Evolutionary conservation across 2,329 filamentous ascomycete species (phyloP).

Genomic region (Claviceps sp.): DNA sequence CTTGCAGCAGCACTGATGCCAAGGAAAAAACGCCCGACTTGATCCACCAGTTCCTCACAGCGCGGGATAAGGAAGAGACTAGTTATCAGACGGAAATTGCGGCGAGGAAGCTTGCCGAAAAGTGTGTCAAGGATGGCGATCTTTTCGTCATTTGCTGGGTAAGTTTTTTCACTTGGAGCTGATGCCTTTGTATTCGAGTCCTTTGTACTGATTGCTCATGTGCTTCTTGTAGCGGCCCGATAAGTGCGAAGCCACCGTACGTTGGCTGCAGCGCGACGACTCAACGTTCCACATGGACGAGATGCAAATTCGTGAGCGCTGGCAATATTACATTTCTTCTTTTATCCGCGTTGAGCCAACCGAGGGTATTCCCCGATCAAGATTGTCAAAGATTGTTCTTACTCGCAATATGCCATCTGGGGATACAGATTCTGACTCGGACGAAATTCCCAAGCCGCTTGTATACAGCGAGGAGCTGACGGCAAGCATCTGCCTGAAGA

Average conservation of each 20-base stretch:
- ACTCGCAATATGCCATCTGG: constrained; percentile 54
- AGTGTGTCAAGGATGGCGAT: constrained; percentile 83
- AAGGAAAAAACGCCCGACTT: constrained; percentile 94
- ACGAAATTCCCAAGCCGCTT: constrained; percentile 45
- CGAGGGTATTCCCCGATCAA: constrained; percentile 55
- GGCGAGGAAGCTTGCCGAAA: constrained; percentile 83
- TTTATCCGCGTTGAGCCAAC: constrained; percentile 83
- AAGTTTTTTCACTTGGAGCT: constrained; percentile 30
- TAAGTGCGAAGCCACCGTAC: constrained; percentile 55
- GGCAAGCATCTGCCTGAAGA: constrained; percentile 63
- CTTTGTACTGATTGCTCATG: constrained; percentile 17
- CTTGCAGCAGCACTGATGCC: constrained; percentile 71
- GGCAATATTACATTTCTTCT: constrained; percentile 93
- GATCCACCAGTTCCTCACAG: constrained; percentile 71
- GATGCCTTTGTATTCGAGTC: neutral
- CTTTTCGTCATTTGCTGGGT: constrained; percentile 85
- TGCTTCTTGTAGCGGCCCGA: constrained; percentile 42
- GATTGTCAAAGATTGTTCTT: constrained; percentile 55
- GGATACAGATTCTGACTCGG: constrained; percentile 50
- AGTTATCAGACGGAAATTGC: constrained; percentile 84
- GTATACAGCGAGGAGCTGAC: constrained; percentile 54
- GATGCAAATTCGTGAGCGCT: constrained; percentile 67
- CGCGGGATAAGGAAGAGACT: constrained; percentile 69
- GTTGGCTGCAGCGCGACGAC: constrained; percentile 54
- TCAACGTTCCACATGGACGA: constrained; percentile 80